These are phyloP conservation scores for Chrysoporthe austroafricana DNA, from an alignment of 2,329 filamentous ascomycete genomes.

Conservation along the genomic window DNA sequence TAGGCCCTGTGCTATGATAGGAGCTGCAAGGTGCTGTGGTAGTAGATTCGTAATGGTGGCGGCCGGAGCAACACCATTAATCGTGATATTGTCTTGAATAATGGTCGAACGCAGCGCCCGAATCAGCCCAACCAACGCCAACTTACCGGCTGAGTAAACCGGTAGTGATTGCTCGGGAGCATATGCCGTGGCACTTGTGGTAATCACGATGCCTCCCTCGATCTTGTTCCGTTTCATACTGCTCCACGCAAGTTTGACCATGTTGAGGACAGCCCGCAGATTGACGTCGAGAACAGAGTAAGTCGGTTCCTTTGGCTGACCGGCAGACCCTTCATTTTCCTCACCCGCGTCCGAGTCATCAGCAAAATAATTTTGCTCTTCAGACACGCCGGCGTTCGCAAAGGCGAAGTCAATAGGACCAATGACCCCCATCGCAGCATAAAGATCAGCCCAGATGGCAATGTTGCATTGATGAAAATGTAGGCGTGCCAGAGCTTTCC, in stretches of 20 bases:
- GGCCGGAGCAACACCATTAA: slow-evolving; percentile 44
- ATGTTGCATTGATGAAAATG: slow-evolving; percentile 36
- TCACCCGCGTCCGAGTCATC: slow-evolving; percentile 36
- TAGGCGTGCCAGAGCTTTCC: slow-evolving; percentile 23
- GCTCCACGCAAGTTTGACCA: slow-evolving; percentile 39
- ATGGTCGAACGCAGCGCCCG: slow-evolving; percentile 38
- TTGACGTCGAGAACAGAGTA: slow-evolving; percentile 40
- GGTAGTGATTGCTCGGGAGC: slow-evolving; percentile 42
- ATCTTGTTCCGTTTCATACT: slow-evolving; percentile 33
- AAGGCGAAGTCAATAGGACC: slow-evolving; percentile 34
- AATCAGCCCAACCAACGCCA: slow-evolving; percentile 38
- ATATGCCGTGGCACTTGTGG: slow-evolving; percentile 43
- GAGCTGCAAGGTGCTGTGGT: slow-evolving; percentile 36
- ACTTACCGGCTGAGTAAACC: slow-evolving; percentile 36
- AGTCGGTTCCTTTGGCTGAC: neutral
- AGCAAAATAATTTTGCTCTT: slow-evolving; percentile 38
- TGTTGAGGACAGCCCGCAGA: slow-evolving; percentile 37
- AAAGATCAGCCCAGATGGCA: slow-evolving; percentile 35
- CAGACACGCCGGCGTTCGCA: slow-evolving; percentile 35
- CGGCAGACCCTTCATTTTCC: no score
- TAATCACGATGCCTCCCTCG: slow-evolving; percentile 44
- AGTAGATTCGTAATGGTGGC: slow-evolving; percentile 40
- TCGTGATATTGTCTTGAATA: slow-evolving; percentile 37
- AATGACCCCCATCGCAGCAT: slow-evolving; percentile 31
- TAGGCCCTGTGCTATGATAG: slow-evolving; percentile 37